phyloP scores from a whole-genome alignment of 306 rosid species.

The apple (Malus domestica) region ASM211411v1 NC_041796.1:2841501-2842000 shows the following conservation, averaged over 20 bases:
- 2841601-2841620: conserved; percentile 69
- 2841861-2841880: conserved; percentile 35
- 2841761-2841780: conserved; percentile 54
- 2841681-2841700: conserved; percentile 91
- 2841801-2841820: conserved; percentile 60
- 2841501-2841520: conserved; percentile 84
- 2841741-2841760: conserved; percentile 72
- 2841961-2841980: background rate
- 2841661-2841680: conserved; percentile 67
- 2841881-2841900: conserved; percentile 54
- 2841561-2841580: conserved; percentile 77
- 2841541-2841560: conserved; percentile 74
- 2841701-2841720: conserved; percentile 70
- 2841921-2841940: background rate
- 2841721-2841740: conserved; percentile 76
- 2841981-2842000: background rate
- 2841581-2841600: conserved; percentile 80
- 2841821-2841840: conserved; percentile 47
- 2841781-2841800: conserved; percentile 69
- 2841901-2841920: background rate
- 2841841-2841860: conserved; percentile 50
- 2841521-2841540: conserved; percentile 70
- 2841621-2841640: conserved; percentile 60
- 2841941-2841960: background rate
- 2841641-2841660: conserved; percentile 83